Conservation (phyloP, 2,329 filamentous ascomycete species). For the Colletotrichum tofieldiae region DNA sequence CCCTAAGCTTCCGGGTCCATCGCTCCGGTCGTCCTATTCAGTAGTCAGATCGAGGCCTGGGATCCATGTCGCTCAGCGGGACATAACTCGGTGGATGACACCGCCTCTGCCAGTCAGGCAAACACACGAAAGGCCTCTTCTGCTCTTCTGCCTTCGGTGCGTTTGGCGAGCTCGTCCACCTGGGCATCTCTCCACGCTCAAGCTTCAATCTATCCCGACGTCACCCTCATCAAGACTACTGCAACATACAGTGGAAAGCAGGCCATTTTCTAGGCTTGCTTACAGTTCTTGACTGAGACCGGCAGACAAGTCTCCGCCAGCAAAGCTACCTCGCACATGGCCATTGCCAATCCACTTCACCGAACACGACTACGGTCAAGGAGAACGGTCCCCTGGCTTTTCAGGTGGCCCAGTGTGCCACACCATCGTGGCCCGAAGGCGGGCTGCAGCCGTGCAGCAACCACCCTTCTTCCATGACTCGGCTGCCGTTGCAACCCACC, state of each 20-base stretch:
- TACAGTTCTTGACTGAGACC: constrained; percentile 17
- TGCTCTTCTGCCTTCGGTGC: constrained; percentile 7
- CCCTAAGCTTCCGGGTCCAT: constrained; percentile 15
- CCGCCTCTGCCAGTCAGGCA: neutral
- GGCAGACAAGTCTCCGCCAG: neutral
- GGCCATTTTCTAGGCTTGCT: neutral
- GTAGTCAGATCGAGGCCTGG: too few relatives aligned
- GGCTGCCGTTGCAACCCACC: constrained; percentile 7
- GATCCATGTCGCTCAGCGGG: neutral
- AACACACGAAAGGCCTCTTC: neutral
- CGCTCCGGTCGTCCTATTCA: constrained; percentile 1
- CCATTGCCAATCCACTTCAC: constrained; percentile 8
- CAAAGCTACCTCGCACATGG: neutral
- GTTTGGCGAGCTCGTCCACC: neutral
- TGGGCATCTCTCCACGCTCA: neutral
- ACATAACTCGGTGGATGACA: neutral
- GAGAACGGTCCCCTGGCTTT: constrained; percentile 6
- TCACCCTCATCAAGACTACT: neutral
- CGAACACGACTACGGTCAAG: constrained; percentile 29
- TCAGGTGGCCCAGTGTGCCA: constrained; percentile 28
- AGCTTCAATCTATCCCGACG: too few relatives aligned
- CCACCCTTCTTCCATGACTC: neutral
- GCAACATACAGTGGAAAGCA: neutral
- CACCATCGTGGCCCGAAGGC: neutral
- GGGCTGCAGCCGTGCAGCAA: neutral